Percentiles rank a stretch among this genome's conserved stretches.
phyloP scores from a whole-genome alignment of 148 eudicot species.

The Limonium bicolor region DNA sequence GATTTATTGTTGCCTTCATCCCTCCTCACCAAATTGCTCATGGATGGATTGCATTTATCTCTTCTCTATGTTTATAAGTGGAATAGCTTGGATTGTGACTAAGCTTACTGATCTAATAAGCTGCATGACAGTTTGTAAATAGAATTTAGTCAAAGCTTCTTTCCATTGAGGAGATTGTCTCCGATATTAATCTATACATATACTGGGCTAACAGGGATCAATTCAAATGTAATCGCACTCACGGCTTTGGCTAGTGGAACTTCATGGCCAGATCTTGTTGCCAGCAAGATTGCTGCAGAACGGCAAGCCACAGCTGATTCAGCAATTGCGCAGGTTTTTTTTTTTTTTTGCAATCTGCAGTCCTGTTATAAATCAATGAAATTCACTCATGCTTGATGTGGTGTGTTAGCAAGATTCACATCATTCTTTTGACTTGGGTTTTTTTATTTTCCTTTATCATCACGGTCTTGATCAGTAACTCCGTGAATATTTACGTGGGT shows the following conservation, averaged over 20 bases:
- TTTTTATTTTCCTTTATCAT: slow-evolving; percentile 1
- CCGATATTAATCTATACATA: background rate
- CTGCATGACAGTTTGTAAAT: slow-evolving; percentile 65
- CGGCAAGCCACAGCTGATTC: slow-evolving; percentile 90
- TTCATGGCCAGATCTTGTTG: slow-evolving; percentile 95
- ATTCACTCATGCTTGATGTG: too few species aligned
- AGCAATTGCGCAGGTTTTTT: slow-evolving; percentile 80
- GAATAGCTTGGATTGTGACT: slow-evolving; percentile 71
- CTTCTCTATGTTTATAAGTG: slow-evolving; percentile 63
- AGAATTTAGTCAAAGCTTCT: background rate
- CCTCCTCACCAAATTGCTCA: slow-evolving; percentile 73
- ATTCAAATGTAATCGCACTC: slow-evolving; percentile 73
- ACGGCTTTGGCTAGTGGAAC: slow-evolving; percentile 83
- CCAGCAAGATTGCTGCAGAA: slow-evolving; percentile 92
- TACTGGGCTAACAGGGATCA: slow-evolving; percentile 37
- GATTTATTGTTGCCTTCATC: slow-evolving; percentile 59
- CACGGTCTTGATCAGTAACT: too few species aligned
- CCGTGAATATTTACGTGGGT: slow-evolving; percentile 88
- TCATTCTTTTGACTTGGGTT: background rate
- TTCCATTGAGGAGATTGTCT: background rate
- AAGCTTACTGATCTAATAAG: slow-evolving; percentile 63
- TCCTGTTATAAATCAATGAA: too few species aligned
- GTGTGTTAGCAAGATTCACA: slow-evolving; percentile 4
- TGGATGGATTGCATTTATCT: slow-evolving; percentile 88
- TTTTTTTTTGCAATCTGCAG: background rate